Evolutionary conservation across 345 rosid genomes (phyloP), one percentile per base, ranked within the genome.

Genomic region (Aquilaria yunnanensis): DNA sequence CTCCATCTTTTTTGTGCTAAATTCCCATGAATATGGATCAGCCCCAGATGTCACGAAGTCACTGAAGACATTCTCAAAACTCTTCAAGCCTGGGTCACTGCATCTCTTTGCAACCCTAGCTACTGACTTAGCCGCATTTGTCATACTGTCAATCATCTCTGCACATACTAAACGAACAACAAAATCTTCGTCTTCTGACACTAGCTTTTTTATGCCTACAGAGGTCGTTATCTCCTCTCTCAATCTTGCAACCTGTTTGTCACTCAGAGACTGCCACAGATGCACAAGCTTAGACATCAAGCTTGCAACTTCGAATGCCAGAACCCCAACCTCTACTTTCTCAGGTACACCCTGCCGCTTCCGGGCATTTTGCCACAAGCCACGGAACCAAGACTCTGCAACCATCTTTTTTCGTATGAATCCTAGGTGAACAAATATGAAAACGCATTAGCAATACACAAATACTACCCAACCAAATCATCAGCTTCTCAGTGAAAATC

Each of bases 331-430:
- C 47, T 78, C 72, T 32, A 47, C 81, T 69, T 91, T 91, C 69
- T 80, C 86, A 32, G 79, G 69, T 62, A 75, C 77, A 2, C 80
- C 75, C 4, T 84, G 79, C 59, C 66, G 83, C 75, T 75, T 94
- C 74, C 82, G 78, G 5, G 92, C 77, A 12, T 75, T 71, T 69
- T 72, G 87, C 97, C 86, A 90, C 51, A 90, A 68, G 69, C 72
- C 73, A 61, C 90, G 99, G 74, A 94, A 86, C 99, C 99, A 94
- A 47, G 89, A 82, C 65, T 86, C 99, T 0, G 81, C 88, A 54
- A 86, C 96, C 96, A 86, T 90, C 76, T 37, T 64, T 80, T 62
- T 65, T 62, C 69, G 54, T 30, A 53, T 8, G 70, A 62, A 46
- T 47, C 67, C 75, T 81, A 14, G 34, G 48, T 32, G 16, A 32